phyloP scores from a whole-genome alignment of 2,329 filamentous ascomycete species.

The Fusarium annulatum region DNA sequence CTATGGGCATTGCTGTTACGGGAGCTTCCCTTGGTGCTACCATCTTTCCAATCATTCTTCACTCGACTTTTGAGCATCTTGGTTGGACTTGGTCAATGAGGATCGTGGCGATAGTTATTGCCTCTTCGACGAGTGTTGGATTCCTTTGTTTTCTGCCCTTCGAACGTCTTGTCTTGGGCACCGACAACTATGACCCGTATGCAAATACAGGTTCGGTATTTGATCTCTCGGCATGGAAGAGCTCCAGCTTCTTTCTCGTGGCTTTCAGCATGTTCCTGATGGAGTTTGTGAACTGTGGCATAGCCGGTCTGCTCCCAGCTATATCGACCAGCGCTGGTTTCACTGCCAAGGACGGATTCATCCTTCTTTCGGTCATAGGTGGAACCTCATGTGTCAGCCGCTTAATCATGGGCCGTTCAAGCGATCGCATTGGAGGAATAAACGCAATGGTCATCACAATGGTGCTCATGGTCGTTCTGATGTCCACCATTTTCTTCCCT shows the following conservation, averaged over 20 bases:
- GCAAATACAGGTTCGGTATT: conserved; percentile 13
- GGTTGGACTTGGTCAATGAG: conserved; percentile 50
- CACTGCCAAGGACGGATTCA: conserved; percentile 52
- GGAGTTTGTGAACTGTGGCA: conserved; percentile 60
- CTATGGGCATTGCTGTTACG: conserved; percentile 24
- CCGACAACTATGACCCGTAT: background rate
- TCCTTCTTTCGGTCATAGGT: conserved; percentile 56
- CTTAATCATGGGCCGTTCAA: conserved; percentile 53
- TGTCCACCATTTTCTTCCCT: conserved; percentile 54
- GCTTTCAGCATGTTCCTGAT: conserved; percentile 54
- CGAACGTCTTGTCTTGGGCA: conserved; percentile 15
- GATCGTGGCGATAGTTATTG: conserved; percentile 43
- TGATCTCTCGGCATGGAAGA: conserved; percentile 53
- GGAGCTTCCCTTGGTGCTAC: conserved; percentile 44
- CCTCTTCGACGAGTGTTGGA: conserved; percentile 36
- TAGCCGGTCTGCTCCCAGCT: conserved; percentile 56
- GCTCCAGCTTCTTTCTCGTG: conserved; percentile 52
- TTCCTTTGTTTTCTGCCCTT: conserved; percentile 50
- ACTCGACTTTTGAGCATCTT: conserved; percentile 34
- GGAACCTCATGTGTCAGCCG: conserved; percentile 55
- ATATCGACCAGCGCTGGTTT: conserved; percentile 51
- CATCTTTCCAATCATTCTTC: conserved; percentile 48
- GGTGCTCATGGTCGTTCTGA: conserved; percentile 50
- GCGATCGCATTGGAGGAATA: conserved; percentile 56
- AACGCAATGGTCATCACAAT: conserved; percentile 46